Evolutionary conservation across 2,329 filamentous ascomycete species (phyloP), one percentile per base, ranked within the genome.

Genomic region (Hortaea sp.): DNA sequence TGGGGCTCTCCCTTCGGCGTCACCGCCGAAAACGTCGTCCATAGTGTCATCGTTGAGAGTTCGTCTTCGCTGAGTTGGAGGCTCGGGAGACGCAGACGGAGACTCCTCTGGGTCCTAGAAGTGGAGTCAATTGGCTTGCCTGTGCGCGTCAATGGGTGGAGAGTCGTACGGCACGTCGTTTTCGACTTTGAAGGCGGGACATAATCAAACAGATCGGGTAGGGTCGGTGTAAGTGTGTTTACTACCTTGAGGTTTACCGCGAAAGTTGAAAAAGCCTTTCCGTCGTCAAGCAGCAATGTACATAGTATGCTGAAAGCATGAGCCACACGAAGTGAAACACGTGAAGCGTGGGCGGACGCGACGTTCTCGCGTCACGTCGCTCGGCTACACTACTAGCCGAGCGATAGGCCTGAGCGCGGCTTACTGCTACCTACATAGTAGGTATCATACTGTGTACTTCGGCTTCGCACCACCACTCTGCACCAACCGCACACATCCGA

Each of bases 51-150:
- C 10, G 7, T 53, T 43, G 6, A 28, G 30, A 1, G 45, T 40
- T n/a, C 53, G 49, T 12, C 60, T 53, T n/a, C 61, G 56, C 44
- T 64, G 63, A 2, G 57, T 59, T 41, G 53, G 44, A 29, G 59
- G 57, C 46, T 56, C 56, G 37, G 54, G 53, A 2, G 57, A 58
- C 10, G 37, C 11, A n/a, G 32, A 35, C 9, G 37, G 37, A 10
- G 37, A 7, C 10, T 7, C 20, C 9, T 39, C 20, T 13, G 37
- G 37, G 5, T n/a, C 37, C 13, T 27, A 10, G 37, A 27, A 2
- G 5, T 13, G 27, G 12, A 11, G 13, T 45, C 12, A 42, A 27
- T n/a, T n/a, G 7, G 37, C 3, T n/a, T 28, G 20, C 20, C 20
- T 20, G 2, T 20, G 20, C 20, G 20, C 20, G 4, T 20, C 4